Percentiles rank a stretch among this genome's conserved stretches.
Evolutionary conservation across 108 stramenopile genomes (phyloP).

Genomic region (Epipyxis sp.): DNA sequence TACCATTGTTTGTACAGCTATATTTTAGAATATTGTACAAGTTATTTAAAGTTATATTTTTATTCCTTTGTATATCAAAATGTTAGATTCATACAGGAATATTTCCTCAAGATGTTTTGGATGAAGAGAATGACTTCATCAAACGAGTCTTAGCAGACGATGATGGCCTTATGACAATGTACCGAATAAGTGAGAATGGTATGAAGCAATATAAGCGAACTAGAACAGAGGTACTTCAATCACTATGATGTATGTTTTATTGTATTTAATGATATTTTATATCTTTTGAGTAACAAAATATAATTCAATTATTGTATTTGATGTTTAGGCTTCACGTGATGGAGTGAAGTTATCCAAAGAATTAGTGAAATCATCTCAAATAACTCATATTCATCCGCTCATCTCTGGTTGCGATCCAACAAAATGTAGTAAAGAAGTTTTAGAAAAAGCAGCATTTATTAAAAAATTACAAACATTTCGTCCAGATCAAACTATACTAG

Average conservation of each 20-base stretch:
- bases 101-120: conserved; percentile 82
- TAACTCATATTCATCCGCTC: conserved; percentile 25
- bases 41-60: no score
- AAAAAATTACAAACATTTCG: conserved; percentile 62
- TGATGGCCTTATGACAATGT: conserved; percentile 14
- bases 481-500: conserved; percentile 93
- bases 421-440: conserved; percentile 65
- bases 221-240: no score
- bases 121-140: conserved; percentile 84
- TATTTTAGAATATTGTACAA: no score
- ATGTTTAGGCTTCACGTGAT: conserved; percentile 53
- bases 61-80: no score
- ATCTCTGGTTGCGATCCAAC: conserved; percentile 34
- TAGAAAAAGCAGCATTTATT: conserved; percentile 36
- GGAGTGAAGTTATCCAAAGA: neutral
- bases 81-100: conserved; percentile 95
- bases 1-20: no score
- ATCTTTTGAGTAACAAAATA: no score
- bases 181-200: conserved; percentile 57
- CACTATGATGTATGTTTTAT: no score
- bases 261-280: no score
- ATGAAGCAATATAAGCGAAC: conserved; percentile 92
- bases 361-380: conserved; percentile 25
- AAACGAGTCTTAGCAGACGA: conserved; percentile 64
- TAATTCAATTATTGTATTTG: no score